These are phyloP conservation scores for Rhizopus arrhizus DNA, from an alignment of 371 early-diverging fungal species.

Conservation along the genomic window DNA sequence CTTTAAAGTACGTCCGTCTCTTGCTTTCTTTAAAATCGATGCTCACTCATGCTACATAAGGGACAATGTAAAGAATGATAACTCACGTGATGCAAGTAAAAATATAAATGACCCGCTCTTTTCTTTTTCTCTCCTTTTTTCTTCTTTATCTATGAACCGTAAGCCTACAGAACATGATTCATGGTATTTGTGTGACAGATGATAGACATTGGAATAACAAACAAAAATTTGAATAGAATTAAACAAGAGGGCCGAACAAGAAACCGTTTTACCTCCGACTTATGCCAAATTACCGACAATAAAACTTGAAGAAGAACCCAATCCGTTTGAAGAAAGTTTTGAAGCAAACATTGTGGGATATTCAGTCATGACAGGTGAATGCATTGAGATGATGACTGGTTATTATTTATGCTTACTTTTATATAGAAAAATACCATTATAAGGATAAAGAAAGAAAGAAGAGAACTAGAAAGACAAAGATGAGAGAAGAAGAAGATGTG, in stretches of 20 bases:
- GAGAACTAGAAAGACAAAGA: not conserved
- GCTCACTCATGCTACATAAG: too few species aligned
- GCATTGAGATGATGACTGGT: not conserved
- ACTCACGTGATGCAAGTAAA: too few species aligned
- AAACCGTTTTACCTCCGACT: conserved; percentile 23
- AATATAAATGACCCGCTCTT: too few species aligned
- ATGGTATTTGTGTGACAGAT: too few species aligned
- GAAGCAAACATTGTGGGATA: conserved; percentile 2
- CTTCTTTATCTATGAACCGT: too few species aligned
- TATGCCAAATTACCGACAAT: conserved; percentile 24
- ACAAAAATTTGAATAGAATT: not conserved
- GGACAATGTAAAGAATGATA: too few species aligned
- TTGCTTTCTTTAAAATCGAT: too few species aligned
- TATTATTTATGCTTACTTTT: too few species aligned
- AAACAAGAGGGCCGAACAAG: conserved; percentile 1
- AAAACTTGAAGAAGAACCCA: conserved; percentile 31
- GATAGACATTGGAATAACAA: not conserved
- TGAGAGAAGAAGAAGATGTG: conserved; percentile 58
- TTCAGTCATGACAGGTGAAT: not conserved
- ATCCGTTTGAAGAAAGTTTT: conserved; percentile 38
- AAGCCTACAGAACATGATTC: too few species aligned
- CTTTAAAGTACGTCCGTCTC: too few species aligned
- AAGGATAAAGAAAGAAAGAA: not conserved
- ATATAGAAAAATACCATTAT: conserved; percentile 1
- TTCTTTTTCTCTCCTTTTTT: too few species aligned